A percentile compares a stretch with the other conserved stretches of the same genome.
Evolutionary conservation across 352 stramenopile genomes (phyloP).

Genomic region (Globisporangium paroecandrum): DNA sequence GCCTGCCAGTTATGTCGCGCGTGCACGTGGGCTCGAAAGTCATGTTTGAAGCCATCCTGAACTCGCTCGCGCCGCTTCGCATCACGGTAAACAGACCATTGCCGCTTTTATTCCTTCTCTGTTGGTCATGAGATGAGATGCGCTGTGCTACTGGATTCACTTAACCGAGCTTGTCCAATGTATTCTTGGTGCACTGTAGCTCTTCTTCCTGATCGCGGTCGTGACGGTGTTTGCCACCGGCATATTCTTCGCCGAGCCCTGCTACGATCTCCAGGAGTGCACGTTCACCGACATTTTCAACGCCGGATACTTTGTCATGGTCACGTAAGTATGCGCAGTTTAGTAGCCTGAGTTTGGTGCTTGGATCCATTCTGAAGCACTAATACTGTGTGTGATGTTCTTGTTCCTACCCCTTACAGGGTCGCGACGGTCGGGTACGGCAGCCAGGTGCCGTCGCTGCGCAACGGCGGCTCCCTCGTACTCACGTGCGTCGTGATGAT

Average conservation of each 20-base stretch:
- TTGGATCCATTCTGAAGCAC: background rate
- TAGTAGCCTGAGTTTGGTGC: too few relatives aligned
- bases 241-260: constrained; percentile 55
- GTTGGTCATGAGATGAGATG: background rate
- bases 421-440: constrained; percentile 57
- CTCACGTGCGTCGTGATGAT: constrained; percentile 49
- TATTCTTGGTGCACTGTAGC: constrained; percentile 13
- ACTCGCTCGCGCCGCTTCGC: constrained; percentile 38
- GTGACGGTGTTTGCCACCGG: constrained; percentile 55
- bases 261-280: constrained; percentile 45
- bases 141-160: background rate
- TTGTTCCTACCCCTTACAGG: constrained; percentile 13
- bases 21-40: constrained; percentile 48
- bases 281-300: constrained; percentile 64
- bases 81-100: constrained; percentile 28
- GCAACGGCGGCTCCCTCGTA: constrained; percentile 30
- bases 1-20: constrained; percentile 30
- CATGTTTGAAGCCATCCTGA: constrained; percentile 29
- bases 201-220: constrained; percentile 52
- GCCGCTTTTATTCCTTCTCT: too few relatives aligned
- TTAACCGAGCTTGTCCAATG: background rate
- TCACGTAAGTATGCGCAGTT: constrained; percentile 30
- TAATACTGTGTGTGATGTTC: background rate
- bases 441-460: constrained; percentile 44
- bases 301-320: constrained; percentile 56